These are phyloP conservation scores for Beverwykella pulmonaria DNA, from an alignment of 495 filamentous ascomycete genomes.

Conservation along the genomic window DNA sequence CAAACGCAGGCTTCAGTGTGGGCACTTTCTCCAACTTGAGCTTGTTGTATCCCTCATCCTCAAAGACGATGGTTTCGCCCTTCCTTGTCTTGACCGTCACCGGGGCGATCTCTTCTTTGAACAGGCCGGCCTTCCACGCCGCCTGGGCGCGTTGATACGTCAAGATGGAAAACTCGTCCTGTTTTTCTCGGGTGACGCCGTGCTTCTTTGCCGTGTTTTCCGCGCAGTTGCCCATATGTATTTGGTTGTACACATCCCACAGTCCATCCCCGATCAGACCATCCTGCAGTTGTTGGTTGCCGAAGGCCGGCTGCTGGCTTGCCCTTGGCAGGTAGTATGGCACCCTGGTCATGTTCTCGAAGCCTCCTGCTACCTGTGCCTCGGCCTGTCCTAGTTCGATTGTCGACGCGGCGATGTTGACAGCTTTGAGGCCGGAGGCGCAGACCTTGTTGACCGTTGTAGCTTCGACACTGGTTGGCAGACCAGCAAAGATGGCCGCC, in stretches of 20 bases:
- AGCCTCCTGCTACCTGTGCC: conserved; percentile 87
- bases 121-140: conserved; percentile 79
- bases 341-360: conserved; percentile 95
- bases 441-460: conserved; percentile 97
- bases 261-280: conserved; percentile 93
- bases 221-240: conserved; percentile 98
- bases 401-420: conserved; percentile 85
- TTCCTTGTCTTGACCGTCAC: conserved; percentile 84
- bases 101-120: conserved; percentile 82
- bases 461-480: conserved; percentile 75
- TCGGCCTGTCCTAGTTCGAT: conserved; percentile 88
- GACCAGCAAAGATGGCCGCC: conserved; percentile 83
- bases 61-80: conserved; percentile 71
- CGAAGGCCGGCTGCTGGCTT: conserved; percentile 76
- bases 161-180: conserved; percentile 87
- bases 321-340: conserved; percentile 87
- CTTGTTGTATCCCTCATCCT: conserved; percentile 86
- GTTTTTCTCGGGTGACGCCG: conserved; percentile 74
- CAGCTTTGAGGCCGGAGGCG: conserved; percentile 89
- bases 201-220: conserved; percentile 92
- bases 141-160: conserved; percentile 85
- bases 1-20: conserved; percentile 86
- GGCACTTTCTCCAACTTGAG: conserved; percentile 82
- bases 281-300: conserved; percentile 82
- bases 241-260: conserved; percentile 94